Evolutionary conservation across 768 basidiomycete genomes (phyloP), one percentile per base, ranked within the genome.

Genomic region (Thelephora aurantiotincta): DNA sequence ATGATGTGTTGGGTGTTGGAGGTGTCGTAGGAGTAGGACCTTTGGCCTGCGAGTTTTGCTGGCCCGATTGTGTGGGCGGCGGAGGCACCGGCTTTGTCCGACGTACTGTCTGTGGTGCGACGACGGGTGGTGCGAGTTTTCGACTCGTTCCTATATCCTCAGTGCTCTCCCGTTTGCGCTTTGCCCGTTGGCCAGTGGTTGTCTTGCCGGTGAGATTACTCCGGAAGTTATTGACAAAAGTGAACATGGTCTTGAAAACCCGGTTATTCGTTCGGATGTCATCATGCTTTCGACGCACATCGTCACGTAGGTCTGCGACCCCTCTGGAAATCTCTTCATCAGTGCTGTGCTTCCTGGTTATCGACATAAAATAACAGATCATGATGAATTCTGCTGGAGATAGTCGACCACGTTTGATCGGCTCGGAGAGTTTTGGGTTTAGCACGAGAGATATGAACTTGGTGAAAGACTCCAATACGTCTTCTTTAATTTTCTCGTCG

Each of bases 331-430:
- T 54, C 57, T 70, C 68, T 0, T 51, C 51, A 51, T 65, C 35
- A 2, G 64, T 57, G 48, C 73, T 52, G 11, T 45, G 57, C 12
- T 66, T 61, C 60, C 69, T 75, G 47, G 71, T 65, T n/a, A 67
- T 58, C 11, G 69, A 68, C 13, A 85, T 71, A 18, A 86, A 59
- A 3, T 82, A 54, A 18, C 66, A 66, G 43, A 75, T 71, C 52
- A 71, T 63, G 43, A 82, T 67, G 51, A 88, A 76, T 58, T 88
- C 85, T 35, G 84, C 65, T 0, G 85, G 85, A 0, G 82, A 69
- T 1, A 86, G 52, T 14, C 62, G 57, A 16, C 48, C 23, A 34
- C 59, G 51, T 60, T 58, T 63, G 58, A 59, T 50, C 18, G 63
- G 49, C 6, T 54, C 47, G n/a, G 55, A 63, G 16, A 65, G 53